Evolutionary conservation across 148 eudicot species (phyloP), one percentile per base, ranked within the genome.

Genomic region (Camellia granthamiana): DNA sequence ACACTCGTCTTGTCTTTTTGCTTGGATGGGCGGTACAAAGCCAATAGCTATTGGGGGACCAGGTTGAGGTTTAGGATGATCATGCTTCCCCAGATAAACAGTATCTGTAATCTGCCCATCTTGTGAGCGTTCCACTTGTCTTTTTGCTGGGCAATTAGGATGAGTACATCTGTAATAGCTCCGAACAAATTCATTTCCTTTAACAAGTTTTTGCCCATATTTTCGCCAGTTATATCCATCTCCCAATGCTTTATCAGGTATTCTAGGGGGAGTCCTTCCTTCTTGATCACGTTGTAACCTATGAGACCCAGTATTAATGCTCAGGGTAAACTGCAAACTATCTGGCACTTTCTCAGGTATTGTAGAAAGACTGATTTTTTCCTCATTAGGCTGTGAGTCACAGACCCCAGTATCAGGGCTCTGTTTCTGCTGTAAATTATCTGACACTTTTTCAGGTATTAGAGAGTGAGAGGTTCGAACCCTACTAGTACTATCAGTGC

Each of bases 161-260:
- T 85, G 85, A 64, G 99, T 92, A 79, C 99, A 96, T 81, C 87
- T 92, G 90, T 96, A 96, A 88, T 96, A 96, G 88, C 97, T 91
- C 84, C 93, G 84, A 75, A 89, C 74, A 82, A 84, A 92, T 79
- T 88, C 91, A 83, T 92, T 93, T 82, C 98, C 95, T 86, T 87
- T 92, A 51, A 96, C 97, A 78, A 89, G 83, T 81, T 96, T 96
- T 77, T 96, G 99, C 78, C 99, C 99, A 86, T 96, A 96, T 83
- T 94, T 96, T 82, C 99, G 79, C 99, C 99, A 96, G 83, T 90
- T 94, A 83, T 91, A 96, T 74, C 99, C 99, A 83, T 96, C 99
- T 76, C 91, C 93, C 21, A 86, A 87, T 70, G 91, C 90, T 82
- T 91, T 93, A 79, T 90, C 94, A 62, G 87, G 90, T 61, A 77